Percentiles rank a stretch among this genome's conserved stretches.
These are phyloP conservation scores for Schizophyllum amplum DNA, from an alignment of 1,284 basidiomycete genomes.

Conservation along the genomic window DNA sequence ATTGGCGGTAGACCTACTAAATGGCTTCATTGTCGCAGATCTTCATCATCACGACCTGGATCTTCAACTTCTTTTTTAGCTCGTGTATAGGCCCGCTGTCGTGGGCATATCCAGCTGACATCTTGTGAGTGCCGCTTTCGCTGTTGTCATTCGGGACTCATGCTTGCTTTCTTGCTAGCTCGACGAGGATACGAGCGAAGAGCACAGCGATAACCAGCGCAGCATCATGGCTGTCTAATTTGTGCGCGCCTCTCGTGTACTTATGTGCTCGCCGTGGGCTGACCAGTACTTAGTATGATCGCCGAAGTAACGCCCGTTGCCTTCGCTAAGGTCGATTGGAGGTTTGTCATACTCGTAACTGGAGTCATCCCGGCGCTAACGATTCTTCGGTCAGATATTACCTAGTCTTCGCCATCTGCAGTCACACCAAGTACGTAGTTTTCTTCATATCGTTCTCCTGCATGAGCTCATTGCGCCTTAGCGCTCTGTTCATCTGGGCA, in stretches of 20 bases:
- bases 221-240: constrained; percentile 44
- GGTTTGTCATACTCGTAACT: constrained; percentile 17
- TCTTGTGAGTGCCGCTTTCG: constrained; percentile 19
- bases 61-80: constrained; percentile 51
- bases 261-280: background rate
- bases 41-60: constrained; percentile 32
- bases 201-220: constrained; percentile 50
- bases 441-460: background rate
- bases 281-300: constrained; percentile 25
- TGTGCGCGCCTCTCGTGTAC: constrained; percentile 20
- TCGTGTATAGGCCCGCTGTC: constrained; percentile 44
- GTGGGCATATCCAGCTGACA: constrained; percentile 39
- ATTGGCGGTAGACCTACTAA: background rate
- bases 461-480: constrained; percentile 7
- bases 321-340: constrained; percentile 41
- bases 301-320: constrained; percentile 43
- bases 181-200: constrained; percentile 52
- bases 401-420: constrained; percentile 54
- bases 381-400: constrained; percentile 20
- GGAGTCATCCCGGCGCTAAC: too few relatives aligned
- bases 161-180: constrained; percentile 20
- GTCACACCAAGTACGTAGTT: constrained; percentile 41
- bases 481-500: constrained; percentile 47
- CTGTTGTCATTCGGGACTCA: background rate
- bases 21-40: constrained; percentile 19